These are phyloP conservation scores for Tulasnella sp. DNA, from an alignment of 768 basidiomycete genomes.

Conservation along the genomic window DNA sequence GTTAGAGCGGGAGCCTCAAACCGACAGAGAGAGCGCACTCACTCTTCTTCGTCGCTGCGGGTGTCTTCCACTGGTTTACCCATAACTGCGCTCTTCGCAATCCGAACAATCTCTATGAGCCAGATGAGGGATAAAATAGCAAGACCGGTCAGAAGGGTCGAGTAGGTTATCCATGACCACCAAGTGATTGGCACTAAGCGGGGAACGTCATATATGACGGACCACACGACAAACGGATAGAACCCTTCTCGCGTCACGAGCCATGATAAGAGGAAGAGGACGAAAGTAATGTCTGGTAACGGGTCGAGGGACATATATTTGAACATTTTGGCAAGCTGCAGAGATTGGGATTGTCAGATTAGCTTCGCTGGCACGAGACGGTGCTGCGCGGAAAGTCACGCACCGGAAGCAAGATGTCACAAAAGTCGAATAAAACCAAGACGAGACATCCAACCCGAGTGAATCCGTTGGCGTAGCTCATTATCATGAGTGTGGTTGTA, in stretches of 20 bases:
- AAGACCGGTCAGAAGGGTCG: slow-evolving; percentile 30
- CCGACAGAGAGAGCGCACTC: neutral
- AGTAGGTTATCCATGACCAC: slow-evolving; percentile 43
- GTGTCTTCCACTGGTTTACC: slow-evolving; percentile 73
- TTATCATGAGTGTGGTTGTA: slow-evolving; percentile 66
- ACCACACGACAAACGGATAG: slow-evolving; percentile 63
- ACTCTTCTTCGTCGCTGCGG: slow-evolving; percentile 71
- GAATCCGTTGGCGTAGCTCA: slow-evolving; percentile 74
- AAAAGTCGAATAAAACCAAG: slow-evolving; percentile 89
- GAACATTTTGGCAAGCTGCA: slow-evolving; percentile 85
- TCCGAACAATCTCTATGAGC: slow-evolving; percentile 77
- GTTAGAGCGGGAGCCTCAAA: no score
- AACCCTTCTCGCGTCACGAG: slow-evolving; percentile 80
- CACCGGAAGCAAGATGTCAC: slow-evolving; percentile 88
- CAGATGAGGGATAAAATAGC: slow-evolving; percentile 56
- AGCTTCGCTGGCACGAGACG: neutral
- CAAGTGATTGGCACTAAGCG: slow-evolving; percentile 44
- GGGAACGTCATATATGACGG: slow-evolving; percentile 46
- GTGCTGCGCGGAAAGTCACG: slow-evolving; percentile 28
- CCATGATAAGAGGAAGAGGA: slow-evolving; percentile 81
- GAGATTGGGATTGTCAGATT: neutral
- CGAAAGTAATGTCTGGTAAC: slow-evolving; percentile 69
- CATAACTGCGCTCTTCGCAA: slow-evolving; percentile 72
- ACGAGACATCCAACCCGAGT: slow-evolving; percentile 86
- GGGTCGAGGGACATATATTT: slow-evolving; percentile 64